Evolutionary conservation across 2,329 filamentous ascomycete species (phyloP).

Genomic region (Botrytis galanthina): DNA sequence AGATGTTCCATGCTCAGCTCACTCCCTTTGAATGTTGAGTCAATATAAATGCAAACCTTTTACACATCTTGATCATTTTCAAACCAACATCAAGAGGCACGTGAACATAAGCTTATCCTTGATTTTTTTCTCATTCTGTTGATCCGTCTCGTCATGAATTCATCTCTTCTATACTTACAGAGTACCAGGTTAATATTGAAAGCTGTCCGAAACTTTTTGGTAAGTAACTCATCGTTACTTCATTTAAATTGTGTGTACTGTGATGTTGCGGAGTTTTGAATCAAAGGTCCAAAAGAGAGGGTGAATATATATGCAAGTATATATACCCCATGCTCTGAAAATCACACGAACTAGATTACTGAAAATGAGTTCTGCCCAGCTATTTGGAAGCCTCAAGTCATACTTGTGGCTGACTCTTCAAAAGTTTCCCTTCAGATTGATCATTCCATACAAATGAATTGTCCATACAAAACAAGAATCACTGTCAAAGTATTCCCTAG

Average conservation of each 20-base stretch:
- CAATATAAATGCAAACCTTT: background rate
- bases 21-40: background rate
- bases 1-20: background rate
- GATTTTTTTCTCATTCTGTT: too few species aligned
- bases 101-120: background rate
- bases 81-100: background rate
- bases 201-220: too few species aligned
- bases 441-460: background rate
- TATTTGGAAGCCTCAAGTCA: background rate
- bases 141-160: too few species aligned
- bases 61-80: background rate
- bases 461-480: background rate
- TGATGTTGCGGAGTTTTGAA: too few species aligned
- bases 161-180: too few species aligned
- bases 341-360: too few species aligned
- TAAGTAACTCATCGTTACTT: too few species aligned
- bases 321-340: too few species aligned
- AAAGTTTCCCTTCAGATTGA: accelerated
- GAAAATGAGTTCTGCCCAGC: background rate
- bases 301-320: too few species aligned
- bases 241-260: too few species aligned
- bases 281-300: too few species aligned
- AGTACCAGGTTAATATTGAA: too few species aligned
- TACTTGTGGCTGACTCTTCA: background rate
- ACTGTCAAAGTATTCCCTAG: background rate